phyloP scores from a whole-genome alignment of 192 early-diverging fungal species.

The Backusella tuberculispora region DNA sequence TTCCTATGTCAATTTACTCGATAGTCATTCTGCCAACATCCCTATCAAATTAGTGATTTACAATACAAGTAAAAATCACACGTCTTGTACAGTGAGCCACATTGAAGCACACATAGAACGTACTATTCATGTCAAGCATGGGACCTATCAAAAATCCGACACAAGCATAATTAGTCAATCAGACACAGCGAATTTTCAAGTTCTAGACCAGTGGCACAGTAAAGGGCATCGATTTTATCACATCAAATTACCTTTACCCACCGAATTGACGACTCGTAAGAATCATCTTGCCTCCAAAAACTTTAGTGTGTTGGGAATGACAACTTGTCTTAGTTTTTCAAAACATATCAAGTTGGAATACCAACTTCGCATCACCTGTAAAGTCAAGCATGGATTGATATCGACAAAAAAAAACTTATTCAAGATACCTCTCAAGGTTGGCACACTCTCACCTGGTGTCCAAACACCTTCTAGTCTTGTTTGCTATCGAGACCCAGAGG shows the following conservation, averaged over 20 bases:
- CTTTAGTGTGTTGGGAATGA: conserved; percentile 18
- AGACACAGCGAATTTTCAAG: not conserved
- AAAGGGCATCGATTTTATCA: not conserved
- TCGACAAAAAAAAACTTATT: not conserved
- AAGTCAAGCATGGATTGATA: conserved; percentile 14
- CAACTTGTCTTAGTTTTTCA: conserved; percentile 13
- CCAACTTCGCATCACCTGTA: not conserved
- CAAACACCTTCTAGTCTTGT: not conserved
- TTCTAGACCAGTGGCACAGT: conserved; percentile 8
- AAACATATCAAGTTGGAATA: conserved; percentile 10
- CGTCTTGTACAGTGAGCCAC: not conserved
- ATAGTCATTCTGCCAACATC: not conserved
- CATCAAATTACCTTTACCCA: conserved; percentile 4
- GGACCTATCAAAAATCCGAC: not conserved
- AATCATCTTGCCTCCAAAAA: not conserved
- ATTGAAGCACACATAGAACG: not conserved
- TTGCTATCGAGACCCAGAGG: conserved; percentile 4
- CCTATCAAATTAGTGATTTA: not conserved
- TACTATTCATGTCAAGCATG: not conserved
- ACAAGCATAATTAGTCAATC: conserved; percentile 6
- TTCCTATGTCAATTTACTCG: conserved; percentile 11
- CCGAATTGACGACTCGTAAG: not conserved
- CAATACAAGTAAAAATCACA: not conserved
- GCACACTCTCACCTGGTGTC: not conserved
- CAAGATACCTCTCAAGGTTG: conserved; percentile 10